Percentiles rank a stretch among this genome's conserved stretches.
Conservation (phyloP, 345 rosid species). For the Cardamine resedifolia region DNA sequence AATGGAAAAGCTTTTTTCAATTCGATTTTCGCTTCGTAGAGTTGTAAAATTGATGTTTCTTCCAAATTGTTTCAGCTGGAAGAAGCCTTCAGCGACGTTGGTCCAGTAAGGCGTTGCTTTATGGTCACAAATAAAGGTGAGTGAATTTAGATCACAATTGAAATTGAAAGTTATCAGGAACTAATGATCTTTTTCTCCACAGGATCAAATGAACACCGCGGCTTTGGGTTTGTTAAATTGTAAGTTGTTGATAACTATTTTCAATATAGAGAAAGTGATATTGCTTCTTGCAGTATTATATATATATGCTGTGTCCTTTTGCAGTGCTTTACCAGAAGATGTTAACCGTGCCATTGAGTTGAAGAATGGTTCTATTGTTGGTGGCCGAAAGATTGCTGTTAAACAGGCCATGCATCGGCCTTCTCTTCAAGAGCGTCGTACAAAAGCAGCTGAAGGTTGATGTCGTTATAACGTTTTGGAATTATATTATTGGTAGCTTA, state of each 20-base stretch:
- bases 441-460: slow-evolving; percentile 60
- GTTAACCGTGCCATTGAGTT: slow-evolving; percentile 78
- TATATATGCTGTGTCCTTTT: slow-evolving; percentile 10
- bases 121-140: slow-evolving; percentile 78
- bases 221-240: slow-evolving; percentile 79
- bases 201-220: slow-evolving; percentile 84
- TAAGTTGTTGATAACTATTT: slow-evolving; percentile 41
- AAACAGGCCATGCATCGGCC: slow-evolving; percentile 86
- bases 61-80: slow-evolving; percentile 60
- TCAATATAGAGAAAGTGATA: not conserved
- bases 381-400: slow-evolving; percentile 75
- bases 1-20: not conserved
- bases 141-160: not conserved
- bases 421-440: slow-evolving; percentile 66
- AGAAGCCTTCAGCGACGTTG: slow-evolving; percentile 84
- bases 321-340: slow-evolving; percentile 84
- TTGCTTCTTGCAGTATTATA: not conserved
- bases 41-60: not conserved
- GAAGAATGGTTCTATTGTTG: slow-evolving; percentile 65
- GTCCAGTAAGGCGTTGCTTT: slow-evolving; percentile 91
- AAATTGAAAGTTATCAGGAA: not conserved
- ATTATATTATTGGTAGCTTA: not conserved
- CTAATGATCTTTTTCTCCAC: slow-evolving; percentile 21
- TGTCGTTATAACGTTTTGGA: slow-evolving; percentile 1
- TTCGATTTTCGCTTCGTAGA: not conserved